phyloP scores from a whole-genome alignment of 306 rosid species.

The Gastrolobium villosum region DNA sequence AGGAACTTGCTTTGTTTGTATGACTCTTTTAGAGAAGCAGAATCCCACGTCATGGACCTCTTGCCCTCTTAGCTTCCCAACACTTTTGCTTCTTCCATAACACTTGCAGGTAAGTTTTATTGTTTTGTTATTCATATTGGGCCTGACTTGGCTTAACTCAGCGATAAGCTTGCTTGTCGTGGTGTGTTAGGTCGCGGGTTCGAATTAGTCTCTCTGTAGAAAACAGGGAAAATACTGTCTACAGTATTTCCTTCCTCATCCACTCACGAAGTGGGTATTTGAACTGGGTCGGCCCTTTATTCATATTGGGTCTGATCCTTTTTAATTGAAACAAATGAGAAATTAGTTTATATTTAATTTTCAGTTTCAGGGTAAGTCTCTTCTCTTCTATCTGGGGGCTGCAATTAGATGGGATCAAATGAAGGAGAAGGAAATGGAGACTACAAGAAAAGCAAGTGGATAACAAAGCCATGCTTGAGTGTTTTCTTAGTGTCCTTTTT shows the following conservation, averaged over 20 bases:
- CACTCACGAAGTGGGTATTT: too few species aligned
- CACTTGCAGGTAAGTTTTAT: constrained; percentile 39
- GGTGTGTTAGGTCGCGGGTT: too few species aligned
- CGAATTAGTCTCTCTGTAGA: too few species aligned
- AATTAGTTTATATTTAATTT: neutral
- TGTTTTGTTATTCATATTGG: neutral
- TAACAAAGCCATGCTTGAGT: constrained; percentile 36
- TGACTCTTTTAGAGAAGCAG: constrained; percentile 14
- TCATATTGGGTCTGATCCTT: too few species aligned
- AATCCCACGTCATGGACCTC: constrained; percentile 41
- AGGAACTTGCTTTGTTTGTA: constrained; percentile 30
- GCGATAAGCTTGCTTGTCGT: too few species aligned
- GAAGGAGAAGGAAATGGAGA: constrained; percentile 50
- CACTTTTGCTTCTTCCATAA: constrained; percentile 24
- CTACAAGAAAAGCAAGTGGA: constrained; percentile 20
- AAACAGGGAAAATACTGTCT: too few species aligned
- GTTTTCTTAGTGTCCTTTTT: constrained; percentile 49
- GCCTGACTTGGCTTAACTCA: too few species aligned
- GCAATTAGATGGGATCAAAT: constrained; percentile 56
- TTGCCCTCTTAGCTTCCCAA: constrained; percentile 31
- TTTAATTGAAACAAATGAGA: neutral
- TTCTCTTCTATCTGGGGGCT: neutral
- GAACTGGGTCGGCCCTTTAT: too few species aligned
- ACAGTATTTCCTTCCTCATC: too few species aligned
- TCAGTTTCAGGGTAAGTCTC: constrained; percentile 36